These are phyloP conservation scores for Carpinus fangiana DNA, from an alignment of 306 rosid species.

Conservation along the genomic window DNA sequence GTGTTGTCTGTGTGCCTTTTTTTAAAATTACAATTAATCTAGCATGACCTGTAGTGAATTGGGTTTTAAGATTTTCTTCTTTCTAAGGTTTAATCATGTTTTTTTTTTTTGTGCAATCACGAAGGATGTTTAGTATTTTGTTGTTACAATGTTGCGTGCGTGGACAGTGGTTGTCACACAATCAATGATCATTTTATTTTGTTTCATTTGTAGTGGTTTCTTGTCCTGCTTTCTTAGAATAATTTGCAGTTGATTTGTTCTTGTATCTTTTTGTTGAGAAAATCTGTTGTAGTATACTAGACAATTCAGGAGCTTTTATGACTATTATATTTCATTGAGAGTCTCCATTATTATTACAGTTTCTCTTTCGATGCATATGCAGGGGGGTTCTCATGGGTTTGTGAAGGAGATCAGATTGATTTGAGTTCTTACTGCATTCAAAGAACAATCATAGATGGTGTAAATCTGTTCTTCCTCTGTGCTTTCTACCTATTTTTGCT, in stretches of 20 bases:
- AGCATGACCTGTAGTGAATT: too few relatives aligned
- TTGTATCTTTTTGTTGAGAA: neutral
- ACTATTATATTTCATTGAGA: neutral
- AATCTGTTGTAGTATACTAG: neutral
- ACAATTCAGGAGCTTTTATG: neutral
- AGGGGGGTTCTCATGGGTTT: constrained; percentile 45
- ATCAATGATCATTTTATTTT: too few relatives aligned
- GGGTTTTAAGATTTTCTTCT: too few relatives aligned
- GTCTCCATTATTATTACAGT: neutral
- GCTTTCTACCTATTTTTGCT: constrained; percentile 33
- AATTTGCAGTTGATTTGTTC: neutral
- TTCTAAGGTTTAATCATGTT: too few relatives aligned
- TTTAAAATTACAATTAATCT: too few relatives aligned
- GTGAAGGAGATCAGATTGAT: constrained; percentile 38
- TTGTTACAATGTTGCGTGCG: too few relatives aligned
- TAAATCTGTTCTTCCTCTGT: constrained; percentile 44
- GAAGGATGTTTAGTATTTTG: too few relatives aligned
- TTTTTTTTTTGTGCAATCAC: too few relatives aligned
- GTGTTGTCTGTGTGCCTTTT: too few relatives aligned
- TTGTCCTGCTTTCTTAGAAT: neutral
- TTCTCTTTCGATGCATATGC: constrained; percentile 17
- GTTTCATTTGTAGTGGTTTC: neutral
- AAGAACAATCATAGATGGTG: constrained; percentile 33
- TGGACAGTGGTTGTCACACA: too few relatives aligned
- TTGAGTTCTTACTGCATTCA: constrained; percentile 45